phyloP scores from a whole-genome alignment of 208 protist genomes.

The Crithidia sp. region DNA sequence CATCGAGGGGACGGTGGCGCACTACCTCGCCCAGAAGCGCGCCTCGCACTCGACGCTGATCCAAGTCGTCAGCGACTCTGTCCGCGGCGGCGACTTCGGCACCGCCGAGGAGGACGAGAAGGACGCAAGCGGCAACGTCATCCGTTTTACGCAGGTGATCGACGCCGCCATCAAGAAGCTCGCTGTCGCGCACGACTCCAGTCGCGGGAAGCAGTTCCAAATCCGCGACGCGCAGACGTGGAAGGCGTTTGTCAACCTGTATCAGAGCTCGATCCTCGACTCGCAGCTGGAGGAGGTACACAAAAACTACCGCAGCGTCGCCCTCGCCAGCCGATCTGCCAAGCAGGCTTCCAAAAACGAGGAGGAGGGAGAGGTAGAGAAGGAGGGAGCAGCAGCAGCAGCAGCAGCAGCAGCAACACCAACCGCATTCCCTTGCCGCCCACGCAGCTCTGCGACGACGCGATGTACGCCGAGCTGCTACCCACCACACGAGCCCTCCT shows the following conservation, averaged over 20 bases:
- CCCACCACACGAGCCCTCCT: constrained; percentile 64
- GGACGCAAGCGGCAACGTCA: constrained; percentile 26
- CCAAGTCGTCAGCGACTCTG: constrained; percentile 17
- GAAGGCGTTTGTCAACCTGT: constrained; percentile 53
- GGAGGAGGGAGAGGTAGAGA: no score
- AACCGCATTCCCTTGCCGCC: constrained; percentile 24
- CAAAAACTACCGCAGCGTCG: constrained; percentile 34
- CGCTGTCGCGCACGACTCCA: constrained; percentile 37
- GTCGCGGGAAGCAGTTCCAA: constrained; percentile 42
- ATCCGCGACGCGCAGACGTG: constrained; percentile 57
- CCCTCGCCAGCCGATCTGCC: not conserved
- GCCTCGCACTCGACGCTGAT: constrained; percentile 30
- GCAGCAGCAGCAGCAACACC: constrained; percentile 8
- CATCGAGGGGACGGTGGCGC: constrained; percentile 35
- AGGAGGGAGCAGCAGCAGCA: not conserved
- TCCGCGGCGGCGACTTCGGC: constrained; percentile 32
- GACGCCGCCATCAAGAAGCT: constrained; percentile 43
- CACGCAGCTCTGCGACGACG: constrained; percentile 23
- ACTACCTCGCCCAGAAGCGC: constrained; percentile 29
- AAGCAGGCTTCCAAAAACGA: not conserved
- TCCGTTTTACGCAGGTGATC: constrained; percentile 30
- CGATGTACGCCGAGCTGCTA: constrained; percentile 45
- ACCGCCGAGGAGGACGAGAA: constrained; percentile 34
- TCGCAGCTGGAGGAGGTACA: constrained; percentile 33
- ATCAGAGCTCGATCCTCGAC: constrained; percentile 47